Conservation (phyloP, 306 rosid genomes). For the Potentilla sterilis region DNA sequence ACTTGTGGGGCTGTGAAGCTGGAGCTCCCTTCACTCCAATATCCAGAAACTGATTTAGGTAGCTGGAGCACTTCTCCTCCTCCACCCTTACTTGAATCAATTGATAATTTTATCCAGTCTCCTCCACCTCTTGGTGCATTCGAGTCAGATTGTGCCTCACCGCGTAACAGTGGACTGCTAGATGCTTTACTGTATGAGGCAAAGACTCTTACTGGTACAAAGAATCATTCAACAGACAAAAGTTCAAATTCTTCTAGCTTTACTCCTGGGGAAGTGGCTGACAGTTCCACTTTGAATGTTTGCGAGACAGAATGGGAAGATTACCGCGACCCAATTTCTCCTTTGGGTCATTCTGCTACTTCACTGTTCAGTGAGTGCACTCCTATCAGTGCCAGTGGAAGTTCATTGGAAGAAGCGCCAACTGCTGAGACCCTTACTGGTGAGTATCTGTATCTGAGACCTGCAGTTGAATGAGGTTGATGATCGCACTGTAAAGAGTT, state of each 20-base stretch:
- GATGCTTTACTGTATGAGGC: constrained; percentile 76
- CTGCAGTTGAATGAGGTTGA: constrained; percentile 19
- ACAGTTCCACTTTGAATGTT: constrained; percentile 50
- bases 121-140: constrained; percentile 47
- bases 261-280: constrained; percentile 56
- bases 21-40: constrained; percentile 99
- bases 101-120: constrained; percentile 68
- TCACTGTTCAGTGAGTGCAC: constrained; percentile 57
- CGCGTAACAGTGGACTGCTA: constrained; percentile 79
- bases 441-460: constrained; percentile 36
- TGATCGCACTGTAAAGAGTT: neutral
- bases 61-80: constrained; percentile 72
- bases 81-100: constrained; percentile 60
- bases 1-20: constrained; percentile 67
- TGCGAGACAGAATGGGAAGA: constrained; percentile 64
- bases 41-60: constrained; percentile 80
- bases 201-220: constrained; percentile 48
- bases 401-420: constrained; percentile 57
- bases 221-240: constrained; percentile 56
- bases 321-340: constrained; percentile 54
- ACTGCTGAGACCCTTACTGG: constrained; percentile 53
- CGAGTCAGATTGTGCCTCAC: constrained; percentile 65
- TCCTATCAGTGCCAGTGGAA: constrained; percentile 52
- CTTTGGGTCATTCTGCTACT: constrained; percentile 62
- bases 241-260: constrained; percentile 67